Conservation (phyloP, 192 early-diverging fungal genomes). For the Podila minutissima region DNA sequence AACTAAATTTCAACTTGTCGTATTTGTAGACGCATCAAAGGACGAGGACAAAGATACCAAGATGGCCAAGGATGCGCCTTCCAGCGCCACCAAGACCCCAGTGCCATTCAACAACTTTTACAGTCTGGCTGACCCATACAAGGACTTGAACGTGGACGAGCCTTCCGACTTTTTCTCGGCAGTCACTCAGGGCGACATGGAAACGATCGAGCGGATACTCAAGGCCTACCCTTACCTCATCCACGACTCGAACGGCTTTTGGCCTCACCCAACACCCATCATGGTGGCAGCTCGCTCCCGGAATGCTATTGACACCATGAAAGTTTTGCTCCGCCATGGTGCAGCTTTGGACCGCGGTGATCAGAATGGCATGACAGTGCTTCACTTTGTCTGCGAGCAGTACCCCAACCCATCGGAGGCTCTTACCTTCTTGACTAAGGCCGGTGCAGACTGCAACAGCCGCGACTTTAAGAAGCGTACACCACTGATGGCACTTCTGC, state of each 20-base stretch:
- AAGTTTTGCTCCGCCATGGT: constrained; percentile 28
- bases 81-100: constrained; percentile 2
- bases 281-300: constrained; percentile 40
- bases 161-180: constrained; percentile 43
- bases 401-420: constrained; percentile 45
- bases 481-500: constrained; percentile 34
- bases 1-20: no score
- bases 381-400: constrained; percentile 43
- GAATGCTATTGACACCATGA: constrained; percentile 42
- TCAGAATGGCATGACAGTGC: constrained; percentile 35
- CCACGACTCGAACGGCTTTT: constrained; percentile 37
- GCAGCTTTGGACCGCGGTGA: constrained; percentile 29
- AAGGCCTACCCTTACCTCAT: constrained; percentile 33
- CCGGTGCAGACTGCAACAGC: constrained; percentile 40
- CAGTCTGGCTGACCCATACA: constrained; percentile 49
- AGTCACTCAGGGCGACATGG: constrained; percentile 37
- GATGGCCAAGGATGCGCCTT: neutral
- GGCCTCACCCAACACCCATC: constrained; percentile 29
- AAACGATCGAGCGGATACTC: constrained; percentile 29
- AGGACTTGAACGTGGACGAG: constrained; percentile 38
- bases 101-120: constrained; percentile 50
- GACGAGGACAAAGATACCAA: neutral
- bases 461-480: constrained; percentile 48
- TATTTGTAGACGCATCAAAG: constrained; percentile 1
- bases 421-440: constrained; percentile 35